These are phyloP conservation scores for Alnus glutinosa DNA, from an alignment of 306 rosid genomes.

Conservation along the genomic window DNA sequence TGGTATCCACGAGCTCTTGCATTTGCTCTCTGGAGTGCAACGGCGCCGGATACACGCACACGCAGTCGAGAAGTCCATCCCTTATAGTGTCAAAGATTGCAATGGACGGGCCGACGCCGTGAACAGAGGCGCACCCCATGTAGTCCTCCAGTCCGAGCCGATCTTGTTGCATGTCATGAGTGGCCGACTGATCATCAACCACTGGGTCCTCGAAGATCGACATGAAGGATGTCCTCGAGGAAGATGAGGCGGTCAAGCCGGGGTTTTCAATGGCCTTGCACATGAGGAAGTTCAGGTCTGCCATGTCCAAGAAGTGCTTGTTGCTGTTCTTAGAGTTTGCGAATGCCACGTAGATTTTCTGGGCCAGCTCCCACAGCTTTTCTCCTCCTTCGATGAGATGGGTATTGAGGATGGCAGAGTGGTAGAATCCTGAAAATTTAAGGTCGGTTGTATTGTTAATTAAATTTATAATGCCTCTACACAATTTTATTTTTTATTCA, in stretches of 20 bases:
- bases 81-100: slow-evolving; percentile 58
- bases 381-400: slow-evolving; percentile 62
- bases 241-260: slow-evolving; percentile 46
- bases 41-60: slow-evolving; percentile 61
- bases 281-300: slow-evolving; percentile 56
- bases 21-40: slow-evolving; percentile 59
- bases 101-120: slow-evolving; percentile 65
- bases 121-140: slow-evolving; percentile 67
- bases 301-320: slow-evolving; percentile 66
- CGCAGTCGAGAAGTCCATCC: slow-evolving; percentile 56
- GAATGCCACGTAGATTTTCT: slow-evolving; percentile 38
- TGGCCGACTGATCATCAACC: slow-evolving; percentile 20
- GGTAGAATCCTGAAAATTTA: slow-evolving; percentile 52
- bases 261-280: slow-evolving; percentile 64
- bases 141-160: slow-evolving; percentile 55
- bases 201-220: slow-evolving; percentile 65
- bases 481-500: too few species aligned
- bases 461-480: too few species aligned
- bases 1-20: slow-evolving; percentile 40
- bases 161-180: not conserved
- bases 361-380: slow-evolving; percentile 58
- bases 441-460: too few species aligned
- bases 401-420: slow-evolving; percentile 54
- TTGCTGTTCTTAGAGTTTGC: slow-evolving; percentile 38
- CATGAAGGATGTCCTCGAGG: slow-evolving; percentile 48